Evolutionary conservation across 345 rosid species (phyloP).

Genomic region (Citrus inodora): DNA sequence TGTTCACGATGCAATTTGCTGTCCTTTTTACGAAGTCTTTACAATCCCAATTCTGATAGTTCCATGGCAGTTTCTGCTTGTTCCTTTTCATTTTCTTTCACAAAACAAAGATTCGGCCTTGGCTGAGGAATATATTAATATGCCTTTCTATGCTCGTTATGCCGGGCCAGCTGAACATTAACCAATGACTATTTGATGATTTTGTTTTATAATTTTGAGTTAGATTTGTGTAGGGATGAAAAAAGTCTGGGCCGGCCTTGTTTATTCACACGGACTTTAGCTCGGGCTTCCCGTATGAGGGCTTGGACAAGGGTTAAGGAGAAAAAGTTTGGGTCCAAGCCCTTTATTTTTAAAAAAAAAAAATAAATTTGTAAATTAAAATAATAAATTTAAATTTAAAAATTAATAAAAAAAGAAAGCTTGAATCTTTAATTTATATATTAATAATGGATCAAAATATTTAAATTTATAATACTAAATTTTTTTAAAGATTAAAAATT

Average conservation of each 20-base stretch:
- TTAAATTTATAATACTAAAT: too few relatives aligned
- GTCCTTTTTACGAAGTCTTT: not conserved
- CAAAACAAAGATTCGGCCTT: not conserved
- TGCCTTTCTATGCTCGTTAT: not conserved
- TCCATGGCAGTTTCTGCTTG: not conserved
- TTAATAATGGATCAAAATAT: too few relatives aligned
- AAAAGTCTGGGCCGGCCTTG: too few relatives aligned
- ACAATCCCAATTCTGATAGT: not conserved
- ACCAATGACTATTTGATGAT: too few relatives aligned
- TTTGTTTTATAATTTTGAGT: not conserved
- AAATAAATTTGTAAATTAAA: too few relatives aligned
- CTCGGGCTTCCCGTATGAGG: accelerated
- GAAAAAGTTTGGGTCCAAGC: accelerated
- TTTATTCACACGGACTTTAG: accelerated
- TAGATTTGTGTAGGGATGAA: not conserved
- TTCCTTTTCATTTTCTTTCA: not conserved
- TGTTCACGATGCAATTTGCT: not conserved
- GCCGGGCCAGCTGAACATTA: too few relatives aligned
- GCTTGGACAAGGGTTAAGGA: accelerated
- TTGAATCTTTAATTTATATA: too few relatives aligned
- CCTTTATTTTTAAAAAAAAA: too few relatives aligned
- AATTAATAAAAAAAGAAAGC: too few relatives aligned
- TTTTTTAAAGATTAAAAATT: too few relatives aligned
- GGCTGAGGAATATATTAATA: not conserved
- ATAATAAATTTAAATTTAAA: too few relatives aligned